Conservation (phyloP, 306 rosid species). For the Canavalia ensiformis region DNA sequence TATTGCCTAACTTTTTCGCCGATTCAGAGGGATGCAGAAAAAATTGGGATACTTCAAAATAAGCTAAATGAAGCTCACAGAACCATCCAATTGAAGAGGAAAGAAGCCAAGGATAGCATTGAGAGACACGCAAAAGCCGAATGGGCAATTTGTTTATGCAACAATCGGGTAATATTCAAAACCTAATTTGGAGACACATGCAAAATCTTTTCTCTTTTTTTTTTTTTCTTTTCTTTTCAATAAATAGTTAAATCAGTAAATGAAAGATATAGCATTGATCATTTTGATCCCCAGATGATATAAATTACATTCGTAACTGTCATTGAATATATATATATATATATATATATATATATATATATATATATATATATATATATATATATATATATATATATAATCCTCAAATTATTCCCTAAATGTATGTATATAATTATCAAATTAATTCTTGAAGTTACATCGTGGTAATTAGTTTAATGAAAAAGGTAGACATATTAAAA, state of each 20-base stretch:
- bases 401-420: neutral
- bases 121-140: slow-evolving; percentile 73
- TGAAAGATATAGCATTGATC: neutral
- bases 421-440: neutral
- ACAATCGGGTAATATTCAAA: slow-evolving; percentile 56
- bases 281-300: neutral
- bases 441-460: neutral
- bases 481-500: neutral
- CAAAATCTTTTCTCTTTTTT: neutral
- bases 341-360: too few species aligned
- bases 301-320: neutral
- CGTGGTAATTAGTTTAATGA: neutral
- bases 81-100: slow-evolving; percentile 56
- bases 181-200: neutral
- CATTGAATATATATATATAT: neutral
- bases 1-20: slow-evolving; percentile 12
- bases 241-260: neutral
- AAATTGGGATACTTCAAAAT: slow-evolving; percentile 51
- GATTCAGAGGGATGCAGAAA: slow-evolving; percentile 60
- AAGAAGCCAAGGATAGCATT: slow-evolving; percentile 61
- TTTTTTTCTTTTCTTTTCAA: neutral
- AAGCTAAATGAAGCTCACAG: slow-evolving; percentile 60
- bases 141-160: slow-evolving; percentile 75
- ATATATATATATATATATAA: neutral
- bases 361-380: too few species aligned